A percentile compares a stretch with the other conserved stretches of the same genome.
These are phyloP conservation scores for Schwanniomyces polymorphus DNA, from an alignment of 805 yeast species.

Conservation along the genomic window DNA sequence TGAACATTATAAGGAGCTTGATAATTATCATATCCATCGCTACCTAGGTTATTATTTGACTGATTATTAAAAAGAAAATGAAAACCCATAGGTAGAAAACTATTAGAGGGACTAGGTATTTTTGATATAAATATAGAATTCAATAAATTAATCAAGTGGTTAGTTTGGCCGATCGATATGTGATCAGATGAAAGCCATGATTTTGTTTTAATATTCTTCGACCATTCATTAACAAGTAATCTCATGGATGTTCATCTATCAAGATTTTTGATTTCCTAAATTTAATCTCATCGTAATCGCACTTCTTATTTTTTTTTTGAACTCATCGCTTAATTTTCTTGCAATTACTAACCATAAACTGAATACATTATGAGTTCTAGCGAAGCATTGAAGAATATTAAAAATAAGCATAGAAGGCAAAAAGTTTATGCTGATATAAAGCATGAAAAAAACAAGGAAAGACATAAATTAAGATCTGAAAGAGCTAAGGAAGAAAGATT, in stretches of 20 bases:
- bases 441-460: slow-evolving; percentile 71
- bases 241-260: neutral
- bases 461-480: slow-evolving; percentile 74
- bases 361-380: slow-evolving; percentile 20
- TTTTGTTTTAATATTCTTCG: slow-evolving; percentile 11
- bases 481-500: slow-evolving; percentile 85
- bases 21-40: slow-evolving; percentile 80
- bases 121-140: slow-evolving; percentile 8
- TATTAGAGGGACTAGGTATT: neutral
- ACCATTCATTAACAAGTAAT: slow-evolving; percentile 16
- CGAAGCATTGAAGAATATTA: slow-evolving; percentile 45
- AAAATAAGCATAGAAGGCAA: slow-evolving; percentile 80
- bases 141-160: slow-evolving; percentile 16
- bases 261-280: neutral
- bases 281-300: slow-evolving; percentile 3
- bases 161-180: slow-evolving; percentile 17
- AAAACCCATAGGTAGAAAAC: slow-evolving; percentile 47
- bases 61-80: slow-evolving; percentile 73
- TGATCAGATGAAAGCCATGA: slow-evolving; percentile 21
- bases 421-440: slow-evolving; percentile 71
- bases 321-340: neutral
- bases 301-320: neutral
- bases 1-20: slow-evolving; percentile 56
- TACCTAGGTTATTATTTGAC: slow-evolving; percentile 44
- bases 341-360: neutral